phyloP scores from a whole-genome alignment of 2,329 filamentous ascomycete genomes.

The Phoma sp. region DNA sequence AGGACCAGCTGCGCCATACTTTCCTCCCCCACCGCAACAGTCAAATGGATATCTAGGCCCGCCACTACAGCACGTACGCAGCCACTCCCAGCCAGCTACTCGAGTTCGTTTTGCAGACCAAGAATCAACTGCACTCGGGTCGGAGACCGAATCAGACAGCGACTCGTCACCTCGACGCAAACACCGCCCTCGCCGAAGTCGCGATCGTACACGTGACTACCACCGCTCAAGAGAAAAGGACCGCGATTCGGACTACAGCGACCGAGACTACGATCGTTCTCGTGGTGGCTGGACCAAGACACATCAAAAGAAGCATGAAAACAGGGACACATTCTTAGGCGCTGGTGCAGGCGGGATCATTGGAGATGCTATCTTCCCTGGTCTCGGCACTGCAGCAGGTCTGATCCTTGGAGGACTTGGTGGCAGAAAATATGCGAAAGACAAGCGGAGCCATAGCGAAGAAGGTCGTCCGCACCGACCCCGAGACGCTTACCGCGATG shows the following conservation, averaged over 20 bases:
- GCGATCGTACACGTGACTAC: slow-evolving; percentile 20
- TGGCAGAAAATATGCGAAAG: slow-evolving; percentile 49
- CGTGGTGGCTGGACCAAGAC: slow-evolving; percentile 16
- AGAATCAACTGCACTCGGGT: slow-evolving; percentile 23
- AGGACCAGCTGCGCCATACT: slow-evolving; percentile 3
- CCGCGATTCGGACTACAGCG: slow-evolving; percentile 16
- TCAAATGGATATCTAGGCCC: slow-evolving; percentile 34
- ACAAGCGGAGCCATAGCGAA: slow-evolving; percentile 37
- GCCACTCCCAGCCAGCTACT: slow-evolving; percentile 41
- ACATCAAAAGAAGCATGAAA: slow-evolving; percentile 30
- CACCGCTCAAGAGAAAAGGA: slow-evolving; percentile 25
- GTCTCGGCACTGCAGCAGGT: slow-evolving; percentile 50
- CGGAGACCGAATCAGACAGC: slow-evolving; percentile 28
- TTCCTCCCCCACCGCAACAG: slow-evolving; percentile 20
- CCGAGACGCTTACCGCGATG: slow-evolving; percentile 18
- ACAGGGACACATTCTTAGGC: slow-evolving; percentile 53
- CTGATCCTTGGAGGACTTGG: slow-evolving; percentile 53
- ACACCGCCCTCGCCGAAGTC: slow-evolving; percentile 20
- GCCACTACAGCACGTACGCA: slow-evolving; percentile 35
- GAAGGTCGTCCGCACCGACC: slow-evolving; percentile 12
- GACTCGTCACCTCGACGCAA: slow-evolving; percentile 23
- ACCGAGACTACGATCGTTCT: slow-evolving; percentile 14
- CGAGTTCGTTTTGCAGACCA: slow-evolving; percentile 42
- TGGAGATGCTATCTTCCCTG: slow-evolving; percentile 55
- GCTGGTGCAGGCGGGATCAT: slow-evolving; percentile 55